Evolutionary conservation across 1,284 basidiomycete genomes (phyloP), one percentile per base, ranked within the genome.

Genomic region (Cystobasidiaceae sp.): DNA sequence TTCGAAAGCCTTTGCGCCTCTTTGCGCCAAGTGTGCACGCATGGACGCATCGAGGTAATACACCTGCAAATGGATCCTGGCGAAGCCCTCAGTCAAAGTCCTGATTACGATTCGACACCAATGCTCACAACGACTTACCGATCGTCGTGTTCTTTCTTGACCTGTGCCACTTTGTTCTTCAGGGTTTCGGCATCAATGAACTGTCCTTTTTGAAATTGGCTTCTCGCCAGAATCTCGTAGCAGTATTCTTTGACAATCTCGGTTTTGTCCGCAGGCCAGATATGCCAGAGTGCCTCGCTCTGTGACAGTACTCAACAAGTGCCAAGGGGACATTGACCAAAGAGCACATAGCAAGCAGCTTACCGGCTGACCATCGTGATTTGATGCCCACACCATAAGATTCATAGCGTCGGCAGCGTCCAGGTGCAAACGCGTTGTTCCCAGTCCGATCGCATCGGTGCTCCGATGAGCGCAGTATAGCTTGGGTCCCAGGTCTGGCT

Each of bases 1-100:
- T 57, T 92, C 79, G 79, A 86, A 88, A 69, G 88, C 88, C 75
- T 79, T 83, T 41, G 97, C 88, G 3, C 86, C 85, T 67, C 82
- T 81, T 7, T 85, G 82, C 70, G 74, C 87, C 41, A 97, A 78
- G 76, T 87, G 83, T 73, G 82, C 81, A 66, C 90, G 81, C 71
- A 90, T 74, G 6, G 79, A 76, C 30, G 83, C 78, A 75, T 94
- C 88, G 56, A 97, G 80, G 75, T 93, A 97, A 75, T 90, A 86
- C 69, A 86, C 82, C 75, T 97, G 93, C 13, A 86, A 85, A 76
- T 97, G 93, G 68, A 97, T 94, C 0, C 93, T 93, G 67, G 84
- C 81, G 54, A 80, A 43, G 19, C 50, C 23, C n/a, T n/a, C n/a
- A n/a, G n/a, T n/a, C n/a, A n/a, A n/a, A n/a, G n/a, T n/a, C n/a